phyloP scores from a whole-genome alignment of 345 rosid genomes.

The Salix exigua region DNA sequence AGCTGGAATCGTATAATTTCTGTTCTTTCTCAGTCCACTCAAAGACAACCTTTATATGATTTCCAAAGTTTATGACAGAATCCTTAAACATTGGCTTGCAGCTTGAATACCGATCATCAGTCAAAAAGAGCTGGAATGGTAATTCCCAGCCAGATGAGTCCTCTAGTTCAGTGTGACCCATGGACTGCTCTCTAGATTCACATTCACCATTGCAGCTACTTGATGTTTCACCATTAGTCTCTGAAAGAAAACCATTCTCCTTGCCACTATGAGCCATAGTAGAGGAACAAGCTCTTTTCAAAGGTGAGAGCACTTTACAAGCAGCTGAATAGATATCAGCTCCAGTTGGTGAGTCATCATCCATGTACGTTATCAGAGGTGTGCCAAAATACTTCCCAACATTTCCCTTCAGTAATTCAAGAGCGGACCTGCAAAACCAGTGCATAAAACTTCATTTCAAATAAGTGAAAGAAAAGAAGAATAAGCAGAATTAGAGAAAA shows the following conservation, averaged over 20 bases:
- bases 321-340: constrained; percentile 53
- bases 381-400: constrained; percentile 52
- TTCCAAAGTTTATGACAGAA: constrained; percentile 43
- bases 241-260: constrained; percentile 50
- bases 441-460: not conserved
- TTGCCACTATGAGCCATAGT: constrained; percentile 31
- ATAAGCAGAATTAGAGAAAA: constrained; percentile 1
- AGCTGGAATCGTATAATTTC: constrained; percentile 63
- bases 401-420: constrained; percentile 38
- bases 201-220: constrained; percentile 32
- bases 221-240: constrained; percentile 42
- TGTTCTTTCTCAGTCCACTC: constrained; percentile 69
- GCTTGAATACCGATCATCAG: constrained; percentile 33
- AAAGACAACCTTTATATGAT: constrained; percentile 43
- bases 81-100: constrained; percentile 48
- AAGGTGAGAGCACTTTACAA: constrained; percentile 55
- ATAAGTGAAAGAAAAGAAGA: not conserved
- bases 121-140: constrained; percentile 40
- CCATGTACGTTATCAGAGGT: constrained; percentile 66
- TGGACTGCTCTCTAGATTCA: constrained; percentile 25
- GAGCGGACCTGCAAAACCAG: constrained; percentile 37
- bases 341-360: constrained; percentile 49
- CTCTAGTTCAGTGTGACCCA: constrained; percentile 35
- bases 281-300: constrained; percentile 47
- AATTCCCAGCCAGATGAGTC: constrained; percentile 32